Conservation (phyloP, 2,329 filamentous ascomycete genomes). For the Colletotrichum spaethianum region DNA sequence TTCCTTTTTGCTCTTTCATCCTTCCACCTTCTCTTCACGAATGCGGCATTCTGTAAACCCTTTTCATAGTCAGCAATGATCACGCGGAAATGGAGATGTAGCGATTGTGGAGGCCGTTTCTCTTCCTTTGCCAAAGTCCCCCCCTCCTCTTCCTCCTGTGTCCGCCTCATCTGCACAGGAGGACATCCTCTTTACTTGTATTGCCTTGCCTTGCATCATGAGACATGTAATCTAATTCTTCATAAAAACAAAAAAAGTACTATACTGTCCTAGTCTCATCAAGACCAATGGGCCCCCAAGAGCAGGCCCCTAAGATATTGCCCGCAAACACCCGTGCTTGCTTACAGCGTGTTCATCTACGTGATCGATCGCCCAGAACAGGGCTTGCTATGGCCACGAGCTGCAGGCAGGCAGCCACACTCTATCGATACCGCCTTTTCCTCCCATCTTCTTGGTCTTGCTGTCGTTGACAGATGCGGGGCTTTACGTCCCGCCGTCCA, state of each 20-base stretch:
- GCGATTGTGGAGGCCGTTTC: slow-evolving; percentile 14
- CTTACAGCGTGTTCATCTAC: not conserved
- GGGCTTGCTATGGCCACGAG: not conserved
- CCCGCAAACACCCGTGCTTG: not conserved
- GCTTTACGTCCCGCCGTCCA: not conserved
- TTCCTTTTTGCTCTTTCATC: slow-evolving; percentile 15
- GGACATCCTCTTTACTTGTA: slow-evolving; percentile 1
- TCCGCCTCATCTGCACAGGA: not conserved
- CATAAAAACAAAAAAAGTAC: not conserved
- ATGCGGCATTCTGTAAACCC: slow-evolving; percentile 8
- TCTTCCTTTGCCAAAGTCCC: slow-evolving; percentile 3
- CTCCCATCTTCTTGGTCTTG: not conserved
- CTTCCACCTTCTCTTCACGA: slow-evolving; percentile 11
- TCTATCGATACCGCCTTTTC: not conserved
- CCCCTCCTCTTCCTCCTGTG: slow-evolving; percentile 13
- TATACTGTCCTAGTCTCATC: not conserved
- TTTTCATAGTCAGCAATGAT: slow-evolving; percentile 19
- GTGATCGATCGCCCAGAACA: not conserved
- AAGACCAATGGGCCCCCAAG: too few relatives aligned
- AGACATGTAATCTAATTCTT: slow-evolving; percentile 27
- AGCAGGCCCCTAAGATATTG: not conserved
- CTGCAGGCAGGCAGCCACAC: slow-evolving; percentile 1
- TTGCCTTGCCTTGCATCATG: slow-evolving; percentile 13
- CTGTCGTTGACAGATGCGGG: not conserved
- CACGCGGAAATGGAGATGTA: slow-evolving; percentile 4